Base-by-base conservation (phyloP, 495 filamentous ascomycete genomes). In the Aspergillus mulundensis region DNA sequence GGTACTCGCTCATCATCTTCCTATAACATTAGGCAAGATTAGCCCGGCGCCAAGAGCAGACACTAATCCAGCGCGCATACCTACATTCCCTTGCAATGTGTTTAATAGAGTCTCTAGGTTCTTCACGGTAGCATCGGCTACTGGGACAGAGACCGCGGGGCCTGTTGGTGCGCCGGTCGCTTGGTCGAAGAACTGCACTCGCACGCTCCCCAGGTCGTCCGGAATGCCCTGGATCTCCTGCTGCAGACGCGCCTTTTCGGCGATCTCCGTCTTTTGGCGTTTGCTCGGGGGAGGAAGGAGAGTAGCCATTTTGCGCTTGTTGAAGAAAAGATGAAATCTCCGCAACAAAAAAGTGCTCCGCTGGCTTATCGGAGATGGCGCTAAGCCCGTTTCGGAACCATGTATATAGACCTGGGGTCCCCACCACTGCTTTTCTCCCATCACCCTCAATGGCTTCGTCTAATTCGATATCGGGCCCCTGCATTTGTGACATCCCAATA, bases 41-140 rank as follows among this genome's bases (percentile, higher is more conserved):
- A 43, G 14, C 4, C 14, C 30, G 36, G 28, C 5, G 38, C n/a
- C 3, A 21, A 42, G n/a, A 34, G 47, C 21, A n/a, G 19, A 1
- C 0, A 3, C 5, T 28, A 20, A 49, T 44, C 12, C 20, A 42
- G 16, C n/a, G 28, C 41, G 63, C 63, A 42, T 57, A 74, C 85
- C 72, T 83, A 88, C 86, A 76, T 89, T 86, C 67, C 83, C 86
- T 70, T 94, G 81, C 51, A 97, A 70, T 50, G 87, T 91, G 66
- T 99, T 97, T 23, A 97, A 75, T n/a, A 97, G 77, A 19, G 90
- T 79, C 63, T 94, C 92, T 24, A 99, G 80, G 62, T 99, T 96
- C 69, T 91, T 91, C 23, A 90, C 84, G 5, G 83, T 88, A 11
- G 94, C 87, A 76, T 97, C 88, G 60, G 84, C 88, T 53, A 97